A percentile compares a stretch with the other conserved stretches of the same genome.
These are phyloP conservation scores for Gastrodia elata DNA, from an alignment of 106 monocot genomes.

Conservation along the genomic window DNA sequence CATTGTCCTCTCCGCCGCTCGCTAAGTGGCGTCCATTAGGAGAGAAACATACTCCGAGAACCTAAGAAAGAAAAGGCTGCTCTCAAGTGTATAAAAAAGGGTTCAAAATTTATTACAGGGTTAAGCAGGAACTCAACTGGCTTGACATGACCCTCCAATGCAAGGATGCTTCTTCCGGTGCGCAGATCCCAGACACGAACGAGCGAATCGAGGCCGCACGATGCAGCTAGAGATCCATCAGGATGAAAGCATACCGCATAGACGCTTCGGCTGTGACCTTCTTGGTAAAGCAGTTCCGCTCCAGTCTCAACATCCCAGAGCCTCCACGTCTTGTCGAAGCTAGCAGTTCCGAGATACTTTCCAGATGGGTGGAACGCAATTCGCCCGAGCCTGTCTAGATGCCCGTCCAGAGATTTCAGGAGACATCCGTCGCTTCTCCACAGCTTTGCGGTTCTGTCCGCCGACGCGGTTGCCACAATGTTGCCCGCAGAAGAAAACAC, in stretches of 20 bases:
- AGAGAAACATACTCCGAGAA: constrained; percentile 82
- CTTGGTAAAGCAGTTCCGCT: constrained; percentile 73
- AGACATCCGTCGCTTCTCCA: constrained; percentile 63
- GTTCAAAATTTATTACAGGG: background rate
- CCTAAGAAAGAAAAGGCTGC: constrained; percentile 21
- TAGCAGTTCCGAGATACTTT: constrained; percentile 82
- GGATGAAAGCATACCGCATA: constrained; percentile 78
- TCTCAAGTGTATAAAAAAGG: background rate
- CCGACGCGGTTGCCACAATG: constrained; percentile 73
- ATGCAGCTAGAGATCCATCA: constrained; percentile 88
- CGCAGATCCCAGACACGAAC: constrained; percentile 92
- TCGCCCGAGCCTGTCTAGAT: constrained; percentile 78
- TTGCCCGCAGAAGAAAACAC: constrained; percentile 76
- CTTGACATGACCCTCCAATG: constrained; percentile 88
- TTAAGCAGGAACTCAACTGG: constrained; percentile 25
- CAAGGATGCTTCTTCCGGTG: constrained; percentile 87
- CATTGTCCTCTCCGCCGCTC: constrained; percentile 82
- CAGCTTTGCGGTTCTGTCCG: constrained; percentile 84
- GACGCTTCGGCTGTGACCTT: constrained; percentile 88
- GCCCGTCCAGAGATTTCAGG: constrained; percentile 63
- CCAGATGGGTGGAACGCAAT: constrained; percentile 93
- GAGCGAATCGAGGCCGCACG: constrained; percentile 89
- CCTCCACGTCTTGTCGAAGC: constrained; percentile 98
- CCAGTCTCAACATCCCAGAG: constrained; percentile 88
- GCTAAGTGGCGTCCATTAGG: constrained; percentile 88